Evolutionary conservation across 139 green algal species (phyloP).

Genomic region (Chlamydomonas sp.): DNA sequence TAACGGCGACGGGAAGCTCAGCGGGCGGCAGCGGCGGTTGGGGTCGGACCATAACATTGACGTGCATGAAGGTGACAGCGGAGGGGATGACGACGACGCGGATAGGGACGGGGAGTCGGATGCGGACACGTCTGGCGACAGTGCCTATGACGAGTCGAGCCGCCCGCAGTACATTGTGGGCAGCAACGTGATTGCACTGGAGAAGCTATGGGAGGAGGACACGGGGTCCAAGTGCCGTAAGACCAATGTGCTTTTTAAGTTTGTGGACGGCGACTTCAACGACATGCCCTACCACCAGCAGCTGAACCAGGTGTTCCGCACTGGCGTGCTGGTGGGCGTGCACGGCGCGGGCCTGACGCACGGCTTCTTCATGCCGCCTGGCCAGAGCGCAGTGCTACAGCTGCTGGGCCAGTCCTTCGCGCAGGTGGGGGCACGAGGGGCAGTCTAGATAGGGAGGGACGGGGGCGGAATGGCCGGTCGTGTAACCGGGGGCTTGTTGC

Average conservation of each 20-base stretch:
- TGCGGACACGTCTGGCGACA: neutral
- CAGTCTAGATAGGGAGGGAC: neutral
- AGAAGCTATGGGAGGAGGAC: neutral
- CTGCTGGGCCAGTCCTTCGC: conserved; percentile 31
- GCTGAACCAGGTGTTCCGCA: conserved; percentile 13
- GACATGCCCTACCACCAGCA: conserved; percentile 30
- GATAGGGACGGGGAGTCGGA: neutral
- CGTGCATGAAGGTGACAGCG: too few species aligned
- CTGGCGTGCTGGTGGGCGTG: conserved; percentile 28
- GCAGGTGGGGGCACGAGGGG: neutral
- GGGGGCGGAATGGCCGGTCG: too few species aligned
- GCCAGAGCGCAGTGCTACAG: conserved; percentile 26
- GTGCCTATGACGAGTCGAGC: too few species aligned
- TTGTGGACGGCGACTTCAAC: conserved; percentile 38
- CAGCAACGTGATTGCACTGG: neutral
- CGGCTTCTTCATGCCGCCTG: conserved; percentile 27
- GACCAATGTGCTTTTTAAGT: conserved; percentile 27
- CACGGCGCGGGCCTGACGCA: conserved; percentile 36
- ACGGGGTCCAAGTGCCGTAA: neutral
- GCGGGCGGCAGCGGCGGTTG: neutral
- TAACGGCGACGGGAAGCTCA: too few species aligned
- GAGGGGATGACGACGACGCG: conserved; percentile 3
- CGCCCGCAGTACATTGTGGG: neutral
- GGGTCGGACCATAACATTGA: neutral
- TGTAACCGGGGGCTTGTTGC: too few species aligned